Conservation (phyloP, 306 rosid genomes). For the Canavalia ensiformis region DNA sequence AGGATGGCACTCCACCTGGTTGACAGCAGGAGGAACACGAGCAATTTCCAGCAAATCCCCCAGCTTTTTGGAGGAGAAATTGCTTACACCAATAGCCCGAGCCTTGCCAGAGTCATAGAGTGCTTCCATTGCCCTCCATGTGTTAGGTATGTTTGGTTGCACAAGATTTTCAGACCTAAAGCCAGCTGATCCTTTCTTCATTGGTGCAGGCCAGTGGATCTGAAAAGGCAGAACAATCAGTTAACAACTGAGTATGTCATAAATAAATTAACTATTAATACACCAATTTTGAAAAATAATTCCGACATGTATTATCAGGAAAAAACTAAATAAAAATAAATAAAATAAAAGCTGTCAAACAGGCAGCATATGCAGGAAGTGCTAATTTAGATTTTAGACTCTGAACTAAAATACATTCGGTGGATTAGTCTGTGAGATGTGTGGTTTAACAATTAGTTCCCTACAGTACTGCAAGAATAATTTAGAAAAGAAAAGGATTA, state of each 20-base stretch:
- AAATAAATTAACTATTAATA: conserved; percentile 19
- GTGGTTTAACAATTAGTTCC: conserved; percentile 8
- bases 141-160: conserved; percentile 59
- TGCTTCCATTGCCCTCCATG: conserved; percentile 87
- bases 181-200: conserved; percentile 66
- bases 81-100: conserved; percentile 80
- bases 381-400: not conserved
- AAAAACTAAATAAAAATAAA: not conserved
- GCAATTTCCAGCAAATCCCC: conserved; percentile 65
- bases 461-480: conserved; percentile 12
- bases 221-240: conserved; percentile 49
- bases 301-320: not conserved
- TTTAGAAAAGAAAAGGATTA: not conserved
- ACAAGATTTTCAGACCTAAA: conserved; percentile 61
- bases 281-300: conserved; percentile 11
- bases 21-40: conserved; percentile 76
- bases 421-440: not conserved
- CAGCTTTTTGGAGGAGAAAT: conserved; percentile 77
- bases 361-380: conserved; percentile 33
- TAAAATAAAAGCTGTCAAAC: not conserved
- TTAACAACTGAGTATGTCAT: conserved; percentile 25
- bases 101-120: conserved; percentile 78
- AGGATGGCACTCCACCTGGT: conserved; percentile 86
- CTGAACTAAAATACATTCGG: not conserved
- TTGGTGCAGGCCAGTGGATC: conserved; percentile 82